Conservation (phyloP, 2,329 filamentous ascomycete species). For the Colletotrichum viniferum region DNA sequence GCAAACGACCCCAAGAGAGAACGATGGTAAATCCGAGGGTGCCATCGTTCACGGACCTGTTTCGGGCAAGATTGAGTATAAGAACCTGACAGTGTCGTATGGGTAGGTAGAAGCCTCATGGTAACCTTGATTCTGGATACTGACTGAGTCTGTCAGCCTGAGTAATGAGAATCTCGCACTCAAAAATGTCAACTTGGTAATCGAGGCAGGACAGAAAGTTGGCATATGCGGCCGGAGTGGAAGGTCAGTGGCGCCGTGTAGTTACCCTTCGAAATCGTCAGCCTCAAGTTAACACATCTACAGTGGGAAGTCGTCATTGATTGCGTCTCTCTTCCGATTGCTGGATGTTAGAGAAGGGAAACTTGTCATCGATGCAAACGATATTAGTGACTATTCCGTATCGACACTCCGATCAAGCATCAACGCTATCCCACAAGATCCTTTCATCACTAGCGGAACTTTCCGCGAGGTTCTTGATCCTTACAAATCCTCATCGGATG, state of each 20-base stretch:
- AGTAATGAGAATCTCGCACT: not conserved
- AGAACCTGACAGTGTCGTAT: not conserved
- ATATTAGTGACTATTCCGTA: not conserved
- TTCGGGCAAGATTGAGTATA: not conserved
- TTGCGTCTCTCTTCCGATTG: not conserved
- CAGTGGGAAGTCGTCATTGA: not conserved
- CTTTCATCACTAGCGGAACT: rapidly evolving
- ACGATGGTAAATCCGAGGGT: not conserved
- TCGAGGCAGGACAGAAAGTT: not conserved
- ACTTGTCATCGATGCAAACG: not conserved
- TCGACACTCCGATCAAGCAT: not conserved
- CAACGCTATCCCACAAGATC: not conserved
- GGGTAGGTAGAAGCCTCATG: not conserved
- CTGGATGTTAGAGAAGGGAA: not conserved
- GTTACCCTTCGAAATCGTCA: not conserved
- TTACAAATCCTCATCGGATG: not conserved
- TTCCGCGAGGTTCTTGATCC: not conserved
- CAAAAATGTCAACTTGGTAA: not conserved
- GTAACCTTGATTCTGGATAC: not conserved
- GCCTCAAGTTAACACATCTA: not conserved
- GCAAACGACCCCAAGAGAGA: not conserved
- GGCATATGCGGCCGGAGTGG: not conserved
- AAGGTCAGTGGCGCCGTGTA: not conserved
- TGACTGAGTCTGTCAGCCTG: not conserved
- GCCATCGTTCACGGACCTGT: rapidly evolving